A percentile compares a stretch with the other conserved stretches of the same genome.
These are phyloP conservation scores for Apophysomyces sp. DNA, from an alignment of 371 early-diverging fungal genomes.

Conservation along the genomic window DNA sequence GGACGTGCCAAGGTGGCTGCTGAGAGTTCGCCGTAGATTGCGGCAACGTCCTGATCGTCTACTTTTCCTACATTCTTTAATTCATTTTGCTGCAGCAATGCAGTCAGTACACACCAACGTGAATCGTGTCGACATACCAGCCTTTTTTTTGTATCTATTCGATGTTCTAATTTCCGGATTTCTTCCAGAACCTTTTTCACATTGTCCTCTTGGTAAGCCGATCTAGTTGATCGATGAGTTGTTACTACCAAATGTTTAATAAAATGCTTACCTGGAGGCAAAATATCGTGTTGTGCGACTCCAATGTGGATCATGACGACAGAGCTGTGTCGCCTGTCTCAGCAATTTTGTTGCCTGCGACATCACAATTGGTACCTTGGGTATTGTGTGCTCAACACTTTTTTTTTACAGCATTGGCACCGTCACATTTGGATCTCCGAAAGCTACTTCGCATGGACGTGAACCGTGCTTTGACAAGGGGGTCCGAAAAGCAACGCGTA, in stretches of 20 bases:
- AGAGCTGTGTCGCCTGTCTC: neutral
- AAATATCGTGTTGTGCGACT: neutral
- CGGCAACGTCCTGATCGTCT: slow-evolving; percentile 24
- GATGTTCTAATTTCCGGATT: neutral
- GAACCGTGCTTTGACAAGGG: no score
- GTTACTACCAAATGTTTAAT: neutral
- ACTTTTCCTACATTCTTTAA: slow-evolving; percentile 10
- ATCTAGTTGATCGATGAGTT: neutral
- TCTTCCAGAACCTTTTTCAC: slow-evolving; percentile 1
- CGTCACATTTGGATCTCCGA: neutral
- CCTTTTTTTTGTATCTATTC: neutral
- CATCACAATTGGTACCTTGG: neutral
- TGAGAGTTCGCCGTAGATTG: slow-evolving; percentile 32
- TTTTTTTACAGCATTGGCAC: neutral
- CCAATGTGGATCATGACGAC: neutral
- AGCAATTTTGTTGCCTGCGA: slow-evolving; percentile 1
- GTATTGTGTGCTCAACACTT: neutral
- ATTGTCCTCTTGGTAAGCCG: neutral
- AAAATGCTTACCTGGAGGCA: neutral
- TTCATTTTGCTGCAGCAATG: slow-evolving; percentile 6
- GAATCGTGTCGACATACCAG: neutral
- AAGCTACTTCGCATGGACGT: no score
- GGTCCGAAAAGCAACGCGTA: no score
- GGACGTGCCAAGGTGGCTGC: slow-evolving; percentile 26
- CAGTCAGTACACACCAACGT: neutral